A percentile compares a stretch with the other conserved stretches of the same genome.
These are phyloP conservation scores for Aspergillus funiculosus DNA, from an alignment of 495 filamentous ascomycete species.

Conservation along the genomic window DNA sequence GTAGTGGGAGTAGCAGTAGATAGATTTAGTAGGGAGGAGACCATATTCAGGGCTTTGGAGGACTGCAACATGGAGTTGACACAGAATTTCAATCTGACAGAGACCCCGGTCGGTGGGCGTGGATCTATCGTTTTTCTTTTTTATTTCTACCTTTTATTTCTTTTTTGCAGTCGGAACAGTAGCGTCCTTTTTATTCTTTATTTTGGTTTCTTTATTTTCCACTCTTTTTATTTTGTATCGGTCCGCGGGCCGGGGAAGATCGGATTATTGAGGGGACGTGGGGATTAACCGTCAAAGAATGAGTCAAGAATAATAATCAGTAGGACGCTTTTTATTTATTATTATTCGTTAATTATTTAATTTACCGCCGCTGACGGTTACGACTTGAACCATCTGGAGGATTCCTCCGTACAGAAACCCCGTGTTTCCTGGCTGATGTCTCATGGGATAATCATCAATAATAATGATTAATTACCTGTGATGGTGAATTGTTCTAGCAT, in stretches of 20 bases:
- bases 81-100: slow-evolving; percentile 14
- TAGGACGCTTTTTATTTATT: too few relatives aligned
- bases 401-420: neutral
- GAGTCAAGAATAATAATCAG: slow-evolving; percentile 5
- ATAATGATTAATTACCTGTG: neutral
- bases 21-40: neutral
- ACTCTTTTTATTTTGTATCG: slow-evolving; percentile 8
- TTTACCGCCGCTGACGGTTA: slow-evolving; percentile 3
- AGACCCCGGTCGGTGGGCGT: slow-evolving; percentile 9
- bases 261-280: slow-evolving; percentile 20
- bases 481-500: too few relatives aligned
- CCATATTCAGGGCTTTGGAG: neutral
- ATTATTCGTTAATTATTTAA: slow-evolving; percentile 3
- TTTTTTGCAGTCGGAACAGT: neutral
- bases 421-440: slow-evolving; percentile 2
- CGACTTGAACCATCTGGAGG: neutral
- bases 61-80: neutral
- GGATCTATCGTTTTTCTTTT: slow-evolving; percentile 24
- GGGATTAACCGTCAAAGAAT: slow-evolving; percentile 18
- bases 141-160: slow-evolving; percentile 7
- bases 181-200: slow-evolving; percentile 9
- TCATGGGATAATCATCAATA: neutral
- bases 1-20: neutral
- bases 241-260: slow-evolving; percentile 25
- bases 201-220: slow-evolving; percentile 8